phyloP scores from a whole-genome alignment of 1,139 yeast species.

The Candida neerlandica region DNA sequence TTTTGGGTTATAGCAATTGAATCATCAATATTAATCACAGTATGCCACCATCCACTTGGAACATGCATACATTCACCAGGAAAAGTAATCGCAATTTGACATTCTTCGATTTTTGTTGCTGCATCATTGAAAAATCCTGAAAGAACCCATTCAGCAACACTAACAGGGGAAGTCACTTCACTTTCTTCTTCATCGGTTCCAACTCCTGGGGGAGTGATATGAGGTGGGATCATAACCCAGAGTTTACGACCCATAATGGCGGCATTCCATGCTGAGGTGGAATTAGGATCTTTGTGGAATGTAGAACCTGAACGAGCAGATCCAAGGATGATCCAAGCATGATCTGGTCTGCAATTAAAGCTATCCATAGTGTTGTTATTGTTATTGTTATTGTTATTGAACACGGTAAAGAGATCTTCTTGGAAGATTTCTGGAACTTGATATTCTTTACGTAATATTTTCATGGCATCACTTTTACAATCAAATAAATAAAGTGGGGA shows the following conservation, averaged over 20 bases:
- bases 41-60: conserved; percentile 97
- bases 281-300: conserved; percentile 91
- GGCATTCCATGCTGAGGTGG: conserved; percentile 90
- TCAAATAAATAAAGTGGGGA: conserved; percentile 85
- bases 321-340: conserved; percentile 88
- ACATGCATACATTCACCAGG: conserved; percentile 88
- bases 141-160: conserved; percentile 88
- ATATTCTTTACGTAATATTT: conserved; percentile 56
- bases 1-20: conserved; percentile 84
- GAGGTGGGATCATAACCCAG: conserved; percentile 89
- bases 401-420: conserved; percentile 50
- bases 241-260: conserved; percentile 73
- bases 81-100: conserved; percentile 70
- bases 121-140: conserved; percentile 76
- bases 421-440: conserved; percentile 53
- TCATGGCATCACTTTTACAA: conserved; percentile 69
- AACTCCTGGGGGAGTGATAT: conserved; percentile 81
- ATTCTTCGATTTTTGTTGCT: conserved; percentile 44
- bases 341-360: conserved; percentile 72
- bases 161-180: conserved; percentile 90
- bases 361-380: conserved; percentile 21
- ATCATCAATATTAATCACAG: conserved; percentile 80
- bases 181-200: conserved; percentile 75
- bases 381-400: conserved; percentile 34
- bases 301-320: conserved; percentile 82